phyloP scores from a whole-genome alignment of 805 yeast species.

The Vanderwaltozyma tropicalis region DNA sequence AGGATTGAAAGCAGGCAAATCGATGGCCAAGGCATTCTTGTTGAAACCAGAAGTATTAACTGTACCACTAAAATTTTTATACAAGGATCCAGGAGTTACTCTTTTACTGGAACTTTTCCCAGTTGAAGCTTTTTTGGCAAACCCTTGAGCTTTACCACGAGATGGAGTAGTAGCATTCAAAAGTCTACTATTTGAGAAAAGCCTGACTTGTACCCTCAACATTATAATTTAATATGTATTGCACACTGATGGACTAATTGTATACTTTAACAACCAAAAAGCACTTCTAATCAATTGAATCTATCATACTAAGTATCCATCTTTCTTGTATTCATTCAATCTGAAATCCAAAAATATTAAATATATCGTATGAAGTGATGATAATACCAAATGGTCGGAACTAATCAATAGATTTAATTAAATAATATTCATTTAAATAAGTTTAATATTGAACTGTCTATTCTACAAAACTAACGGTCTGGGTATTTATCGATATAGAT shows the following conservation, averaged over 20 bases:
- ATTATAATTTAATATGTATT: not conserved
- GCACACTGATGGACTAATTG: no score
- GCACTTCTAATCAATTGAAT: not conserved
- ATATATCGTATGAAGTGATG: no score
- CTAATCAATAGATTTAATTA: no score
- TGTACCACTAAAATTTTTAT: constrained; percentile 28
- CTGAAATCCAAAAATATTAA: no score
- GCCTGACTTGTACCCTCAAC: constrained; percentile 2
- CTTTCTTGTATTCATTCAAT: no score
- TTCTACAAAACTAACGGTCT: no score
- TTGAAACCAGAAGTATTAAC: constrained; percentile 24
- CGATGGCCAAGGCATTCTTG: constrained; percentile 20
- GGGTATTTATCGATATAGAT: no score
- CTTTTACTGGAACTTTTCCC: constrained; percentile 17
- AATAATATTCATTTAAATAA: no score
- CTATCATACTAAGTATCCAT: not conserved
- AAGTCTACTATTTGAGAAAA: not conserved
- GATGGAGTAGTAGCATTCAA: constrained; percentile 10
- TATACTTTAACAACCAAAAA: not conserved
- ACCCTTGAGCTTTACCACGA: constrained; percentile 24
- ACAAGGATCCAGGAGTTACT: constrained; percentile 22
- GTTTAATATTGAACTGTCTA: no score
- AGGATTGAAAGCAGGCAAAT: constrained; percentile 15
- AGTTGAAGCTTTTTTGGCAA: constrained; percentile 15
- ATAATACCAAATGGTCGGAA: no score